Evolutionary conservation across 441 rosid genomes (phyloP).

Genomic region (Populus hybrid): DNA sequence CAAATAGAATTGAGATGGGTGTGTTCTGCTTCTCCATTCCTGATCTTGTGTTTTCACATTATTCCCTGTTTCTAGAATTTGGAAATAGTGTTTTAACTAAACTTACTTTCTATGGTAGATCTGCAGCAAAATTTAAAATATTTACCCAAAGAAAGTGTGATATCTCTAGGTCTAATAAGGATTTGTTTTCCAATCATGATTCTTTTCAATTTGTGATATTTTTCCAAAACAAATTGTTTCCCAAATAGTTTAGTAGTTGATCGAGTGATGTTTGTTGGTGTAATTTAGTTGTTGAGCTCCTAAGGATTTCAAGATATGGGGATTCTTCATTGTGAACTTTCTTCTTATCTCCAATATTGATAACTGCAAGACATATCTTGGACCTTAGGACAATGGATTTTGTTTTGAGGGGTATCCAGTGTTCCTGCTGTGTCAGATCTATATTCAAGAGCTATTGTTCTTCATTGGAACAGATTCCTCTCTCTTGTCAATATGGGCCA

Average conservation of each 20-base stretch:
- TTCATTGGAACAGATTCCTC: too few species aligned
- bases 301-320: too few species aligned
- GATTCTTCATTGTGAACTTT: too few species aligned
- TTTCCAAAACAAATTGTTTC: background rate
- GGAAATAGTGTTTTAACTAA: too few species aligned
- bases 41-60: background rate
- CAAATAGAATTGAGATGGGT: background rate
- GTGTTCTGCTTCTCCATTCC: background rate
- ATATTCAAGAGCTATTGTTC: too few species aligned
- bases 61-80: background rate
- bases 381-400: too few species aligned
- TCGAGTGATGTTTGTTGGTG: background rate
- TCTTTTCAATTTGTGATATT: background rate
- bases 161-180: background rate
- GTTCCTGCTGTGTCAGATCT: too few species aligned
- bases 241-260: background rate
- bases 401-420: too few species aligned
- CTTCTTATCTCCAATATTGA: too few species aligned
- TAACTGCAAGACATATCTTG: too few species aligned
- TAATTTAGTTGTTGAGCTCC: too few species aligned
- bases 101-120: background rate
- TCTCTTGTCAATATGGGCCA: too few species aligned
- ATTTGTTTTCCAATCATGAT: background rate
- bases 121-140: background rate
- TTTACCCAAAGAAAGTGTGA: background rate